A percentile compares a stretch with the other conserved stretches of the same genome.
Conservation (phyloP, 1,284 basidiomycete genomes). For the Polyporus tsugae region DNA sequence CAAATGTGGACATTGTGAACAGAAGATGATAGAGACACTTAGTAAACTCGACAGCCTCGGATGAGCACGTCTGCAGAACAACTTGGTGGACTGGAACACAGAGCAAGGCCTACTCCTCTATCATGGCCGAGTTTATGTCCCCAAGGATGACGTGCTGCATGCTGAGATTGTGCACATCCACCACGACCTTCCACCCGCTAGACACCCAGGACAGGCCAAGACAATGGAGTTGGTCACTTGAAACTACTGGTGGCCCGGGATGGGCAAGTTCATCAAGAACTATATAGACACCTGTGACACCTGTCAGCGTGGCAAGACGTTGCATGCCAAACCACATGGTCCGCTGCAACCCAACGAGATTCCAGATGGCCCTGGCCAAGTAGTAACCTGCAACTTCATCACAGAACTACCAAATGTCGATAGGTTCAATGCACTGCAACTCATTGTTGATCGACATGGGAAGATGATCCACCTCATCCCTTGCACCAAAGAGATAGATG, state of each 20-base stretch:
- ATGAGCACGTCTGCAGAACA: slow-evolving; percentile 24
- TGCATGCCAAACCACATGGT: neutral
- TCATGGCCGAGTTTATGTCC: slow-evolving; percentile 43
- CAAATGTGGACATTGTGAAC: too few species aligned
- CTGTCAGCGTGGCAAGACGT: slow-evolving; percentile 48
- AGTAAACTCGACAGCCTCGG: too few species aligned
- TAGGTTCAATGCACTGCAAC: too few species aligned
- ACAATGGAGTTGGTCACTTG: neutral
- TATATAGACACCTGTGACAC: slow-evolving; percentile 50
- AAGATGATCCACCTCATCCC: too few species aligned
- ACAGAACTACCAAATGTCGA: slow-evolving; percentile 43
- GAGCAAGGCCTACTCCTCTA: slow-evolving; percentile 37
- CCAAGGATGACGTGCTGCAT: neutral
- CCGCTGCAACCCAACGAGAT: slow-evolving; percentile 23
- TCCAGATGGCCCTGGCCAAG: slow-evolving; percentile 9
- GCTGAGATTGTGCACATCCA: slow-evolving; percentile 3
- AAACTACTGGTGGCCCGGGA: slow-evolving; percentile 8
- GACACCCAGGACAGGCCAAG: slow-evolving; percentile 7
- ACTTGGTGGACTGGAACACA: neutral
- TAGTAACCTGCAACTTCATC: slow-evolving; percentile 49
- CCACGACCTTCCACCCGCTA: neutral
- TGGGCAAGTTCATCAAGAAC: slow-evolving; percentile 40
- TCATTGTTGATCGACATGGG: too few species aligned
- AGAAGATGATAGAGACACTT: too few species aligned
- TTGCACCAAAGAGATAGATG: slow-evolving; percentile 11